Evolutionary conservation across 163 green algal species (phyloP).

Genomic region (Chlorella variabilis): DNA sequence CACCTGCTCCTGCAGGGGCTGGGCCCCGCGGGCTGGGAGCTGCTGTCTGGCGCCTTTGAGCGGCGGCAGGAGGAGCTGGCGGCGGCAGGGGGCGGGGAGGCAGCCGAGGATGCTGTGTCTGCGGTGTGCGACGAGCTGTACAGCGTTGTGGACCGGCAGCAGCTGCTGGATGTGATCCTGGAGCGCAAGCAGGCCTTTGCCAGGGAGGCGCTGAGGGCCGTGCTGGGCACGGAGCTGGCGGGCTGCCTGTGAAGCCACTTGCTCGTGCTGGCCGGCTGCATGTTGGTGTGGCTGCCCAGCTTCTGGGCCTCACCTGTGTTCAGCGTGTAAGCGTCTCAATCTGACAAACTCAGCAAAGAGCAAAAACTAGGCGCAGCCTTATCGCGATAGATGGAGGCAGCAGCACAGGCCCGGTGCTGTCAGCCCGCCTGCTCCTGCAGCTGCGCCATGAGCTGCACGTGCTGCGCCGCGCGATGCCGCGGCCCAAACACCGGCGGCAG

Average conservation of each 20-base stretch:
- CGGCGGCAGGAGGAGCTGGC: slow-evolving; percentile 30
- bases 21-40: slow-evolving; percentile 43
- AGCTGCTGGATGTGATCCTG: slow-evolving; percentile 40
- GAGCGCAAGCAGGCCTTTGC: slow-evolving; percentile 33
- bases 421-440: slow-evolving; percentile 18
- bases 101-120: neutral
- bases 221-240: slow-evolving; percentile 13
- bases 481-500: neutral
- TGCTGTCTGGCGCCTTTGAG: slow-evolving; percentile 49
- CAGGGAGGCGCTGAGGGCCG: neutral
- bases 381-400: too few species aligned
- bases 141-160: slow-evolving; percentile 29
- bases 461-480: slow-evolving; percentile 25
- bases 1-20: slow-evolving; percentile 44
- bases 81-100: neutral
- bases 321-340: too few species aligned
- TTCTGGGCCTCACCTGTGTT: too few species aligned
- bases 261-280: too few species aligned
- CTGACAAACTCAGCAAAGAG: too few species aligned
- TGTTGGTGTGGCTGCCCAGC: neutral
- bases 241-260: slow-evolving; percentile 16
- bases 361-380: too few species aligned
- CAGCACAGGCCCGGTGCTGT: too few species aligned
- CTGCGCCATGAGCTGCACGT: slow-evolving; percentile 20
- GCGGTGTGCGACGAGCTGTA: slow-evolving; percentile 43